These are phyloP conservation scores for Ogataea trehalophila DNA, from an alignment of 805 yeast genomes.

Conservation along the genomic window DNA sequence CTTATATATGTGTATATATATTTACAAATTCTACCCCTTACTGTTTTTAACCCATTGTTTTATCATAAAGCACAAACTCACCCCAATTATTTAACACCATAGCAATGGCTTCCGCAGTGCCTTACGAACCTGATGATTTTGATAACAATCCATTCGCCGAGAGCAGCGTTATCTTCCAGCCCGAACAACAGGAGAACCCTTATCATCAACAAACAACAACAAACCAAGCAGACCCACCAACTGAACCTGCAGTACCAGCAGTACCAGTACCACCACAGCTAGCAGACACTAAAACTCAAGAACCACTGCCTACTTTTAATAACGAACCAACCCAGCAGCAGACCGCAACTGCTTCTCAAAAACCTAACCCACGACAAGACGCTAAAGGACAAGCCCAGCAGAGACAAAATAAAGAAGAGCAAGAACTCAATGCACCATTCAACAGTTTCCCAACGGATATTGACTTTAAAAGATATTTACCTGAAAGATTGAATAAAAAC, in stretches of 20 bases:
- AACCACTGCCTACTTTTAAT: background rate
- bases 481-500: conserved; percentile 42
- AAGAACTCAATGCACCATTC: conserved; percentile 18
- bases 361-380: background rate
- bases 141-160: conserved; percentile 62
- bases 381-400: background rate
- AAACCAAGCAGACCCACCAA: background rate
- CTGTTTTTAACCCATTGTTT: too few species aligned
- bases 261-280: background rate
- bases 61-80: background rate
- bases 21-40: too few species aligned
- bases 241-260: background rate
- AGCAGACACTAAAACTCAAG: background rate
- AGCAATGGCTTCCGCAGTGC: conserved; percentile 32
- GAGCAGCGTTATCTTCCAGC: conserved; percentile 27
- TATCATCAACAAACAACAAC: background rate
- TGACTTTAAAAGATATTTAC: conserved; percentile 42
- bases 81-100: background rate
- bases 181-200: conserved; percentile 2
- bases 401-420: conserved; percentile 27
- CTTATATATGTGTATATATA: too few species aligned
- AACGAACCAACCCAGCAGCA: background rate
- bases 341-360: conserved; percentile 3
- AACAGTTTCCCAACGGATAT: conserved; percentile 30
- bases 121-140: conserved; percentile 46